phyloP scores from a whole-genome alignment of 352 stramenopile genomes.

The Blastocystis sp. region DNA sequence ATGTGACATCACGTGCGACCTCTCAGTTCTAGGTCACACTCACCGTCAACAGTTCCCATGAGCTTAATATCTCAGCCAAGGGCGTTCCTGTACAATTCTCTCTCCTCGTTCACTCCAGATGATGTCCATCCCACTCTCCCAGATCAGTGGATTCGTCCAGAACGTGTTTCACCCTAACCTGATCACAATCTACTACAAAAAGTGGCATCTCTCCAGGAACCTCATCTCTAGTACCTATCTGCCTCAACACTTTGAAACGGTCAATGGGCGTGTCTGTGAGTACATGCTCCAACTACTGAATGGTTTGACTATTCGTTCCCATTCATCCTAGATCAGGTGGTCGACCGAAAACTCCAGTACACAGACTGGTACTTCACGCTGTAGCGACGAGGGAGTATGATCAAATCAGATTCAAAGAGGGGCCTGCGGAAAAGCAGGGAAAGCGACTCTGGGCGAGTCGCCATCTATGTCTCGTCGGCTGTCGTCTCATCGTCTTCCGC shows the following conservation, averaged over 20 bases:
- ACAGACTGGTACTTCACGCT: background rate
- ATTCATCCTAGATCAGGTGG: background rate
- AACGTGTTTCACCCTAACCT: background rate
- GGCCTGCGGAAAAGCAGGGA: constrained; percentile 41
- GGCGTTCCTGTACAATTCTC: background rate
- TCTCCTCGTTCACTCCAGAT: background rate
- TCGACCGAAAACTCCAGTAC: background rate
- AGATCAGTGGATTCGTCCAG: constrained; percentile 7
- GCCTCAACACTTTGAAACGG: background rate
- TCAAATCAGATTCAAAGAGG: constrained; percentile 33
- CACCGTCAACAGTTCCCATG: background rate
- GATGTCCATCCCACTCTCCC: background rate
- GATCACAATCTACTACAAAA: constrained; percentile 49
- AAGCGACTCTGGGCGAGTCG: constrained; percentile 29
- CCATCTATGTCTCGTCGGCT: constrained; percentile 18
- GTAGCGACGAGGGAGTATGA: background rate
- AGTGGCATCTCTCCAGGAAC: background rate
- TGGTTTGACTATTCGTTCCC: background rate
- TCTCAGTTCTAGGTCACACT: constrained; percentile 20
- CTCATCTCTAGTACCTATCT: constrained; percentile 10
- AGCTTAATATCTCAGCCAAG: background rate
- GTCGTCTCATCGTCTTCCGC: constrained; percentile 14
- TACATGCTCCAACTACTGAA: background rate
- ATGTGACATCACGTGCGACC: background rate
- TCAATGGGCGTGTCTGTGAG: background rate